These are phyloP conservation scores for Rhododendron griersonianum DNA, from an alignment of 148 eudicot species.

Conservation along the genomic window DNA sequence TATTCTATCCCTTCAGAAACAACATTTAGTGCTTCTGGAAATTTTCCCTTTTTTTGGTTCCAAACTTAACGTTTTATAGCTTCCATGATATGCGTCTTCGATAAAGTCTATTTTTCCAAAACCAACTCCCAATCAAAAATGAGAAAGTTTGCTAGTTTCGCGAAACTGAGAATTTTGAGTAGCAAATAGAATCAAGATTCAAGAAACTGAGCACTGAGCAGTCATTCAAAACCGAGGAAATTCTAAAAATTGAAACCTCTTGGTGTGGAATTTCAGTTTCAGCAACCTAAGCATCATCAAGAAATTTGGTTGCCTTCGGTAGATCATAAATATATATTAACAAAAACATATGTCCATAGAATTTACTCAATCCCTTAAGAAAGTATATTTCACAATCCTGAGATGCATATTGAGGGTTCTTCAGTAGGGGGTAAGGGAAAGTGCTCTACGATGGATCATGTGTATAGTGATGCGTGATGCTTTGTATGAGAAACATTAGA, in stretches of 20 bases:
- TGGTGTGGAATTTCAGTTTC: constrained; percentile 12
- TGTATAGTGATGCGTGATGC: background rate
- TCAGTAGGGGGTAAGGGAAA: background rate
- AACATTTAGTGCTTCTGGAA: background rate
- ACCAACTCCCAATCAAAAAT: background rate
- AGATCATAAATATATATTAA: too few relatives aligned
- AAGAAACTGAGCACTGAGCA: background rate
- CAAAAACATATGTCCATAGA: background rate
- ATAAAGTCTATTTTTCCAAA: background rate
- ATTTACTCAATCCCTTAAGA: background rate
- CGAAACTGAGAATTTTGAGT: background rate
- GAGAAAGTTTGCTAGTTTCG: background rate
- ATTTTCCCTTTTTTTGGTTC: background rate
- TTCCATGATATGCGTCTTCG: background rate
- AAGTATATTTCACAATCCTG: background rate
- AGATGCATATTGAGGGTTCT: background rate
- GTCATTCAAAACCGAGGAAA: background rate
- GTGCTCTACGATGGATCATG: background rate
- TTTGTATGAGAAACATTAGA: background rate
- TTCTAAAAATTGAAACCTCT: background rate
- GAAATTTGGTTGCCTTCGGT: background rate
- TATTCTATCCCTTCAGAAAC: background rate
- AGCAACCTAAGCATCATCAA: constrained; percentile 21
- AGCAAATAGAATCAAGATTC: background rate
- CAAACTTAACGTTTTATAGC: background rate